Conservation (phyloP, 352 stramenopile species). For the Phytophthora fragariae region DNA sequence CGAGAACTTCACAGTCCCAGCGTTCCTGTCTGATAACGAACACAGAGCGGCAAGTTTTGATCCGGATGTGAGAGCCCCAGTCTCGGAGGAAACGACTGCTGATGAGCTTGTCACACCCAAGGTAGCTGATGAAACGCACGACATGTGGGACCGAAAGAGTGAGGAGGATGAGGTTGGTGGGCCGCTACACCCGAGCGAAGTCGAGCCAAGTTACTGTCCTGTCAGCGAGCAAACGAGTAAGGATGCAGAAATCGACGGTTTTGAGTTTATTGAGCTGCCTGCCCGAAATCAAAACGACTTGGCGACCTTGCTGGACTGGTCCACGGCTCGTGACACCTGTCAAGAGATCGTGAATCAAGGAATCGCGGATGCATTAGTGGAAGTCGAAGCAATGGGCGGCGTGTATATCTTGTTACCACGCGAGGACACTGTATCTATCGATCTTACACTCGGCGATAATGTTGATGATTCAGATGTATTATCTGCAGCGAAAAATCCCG, state of each 20-base stretch:
- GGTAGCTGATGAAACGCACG: neutral
- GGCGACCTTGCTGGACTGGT: conserved; percentile 17
- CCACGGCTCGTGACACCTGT: conserved; percentile 7
- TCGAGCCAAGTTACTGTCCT: neutral
- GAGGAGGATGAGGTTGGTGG: conserved; percentile 17
- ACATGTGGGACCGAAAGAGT: conserved; percentile 12
- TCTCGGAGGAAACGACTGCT: neutral
- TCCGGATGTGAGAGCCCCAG: neutral
- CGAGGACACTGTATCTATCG: neutral
- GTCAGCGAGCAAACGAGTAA: conserved; percentile 8
- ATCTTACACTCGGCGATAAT: conserved; percentile 1
- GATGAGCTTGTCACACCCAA: neutral
- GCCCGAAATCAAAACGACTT: neutral
- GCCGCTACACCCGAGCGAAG: neutral
- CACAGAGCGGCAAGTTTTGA: neutral
- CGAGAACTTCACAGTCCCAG: too few species aligned
- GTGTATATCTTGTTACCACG: conserved; percentile 10
- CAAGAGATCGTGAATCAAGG: conserved; percentile 18
- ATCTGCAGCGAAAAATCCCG: neutral
- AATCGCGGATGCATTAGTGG: conserved; percentile 30
- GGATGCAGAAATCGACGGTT: conserved; percentile 7
- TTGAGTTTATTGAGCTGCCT: conserved; percentile 26
- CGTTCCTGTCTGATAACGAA: neutral
- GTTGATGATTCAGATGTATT: neutral
- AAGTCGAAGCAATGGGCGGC: conserved; percentile 21